These are phyloP conservation scores for Hypomyces rosellus DNA, from an alignment of 2,329 filamentous ascomycete genomes.

Conservation along the genomic window DNA sequence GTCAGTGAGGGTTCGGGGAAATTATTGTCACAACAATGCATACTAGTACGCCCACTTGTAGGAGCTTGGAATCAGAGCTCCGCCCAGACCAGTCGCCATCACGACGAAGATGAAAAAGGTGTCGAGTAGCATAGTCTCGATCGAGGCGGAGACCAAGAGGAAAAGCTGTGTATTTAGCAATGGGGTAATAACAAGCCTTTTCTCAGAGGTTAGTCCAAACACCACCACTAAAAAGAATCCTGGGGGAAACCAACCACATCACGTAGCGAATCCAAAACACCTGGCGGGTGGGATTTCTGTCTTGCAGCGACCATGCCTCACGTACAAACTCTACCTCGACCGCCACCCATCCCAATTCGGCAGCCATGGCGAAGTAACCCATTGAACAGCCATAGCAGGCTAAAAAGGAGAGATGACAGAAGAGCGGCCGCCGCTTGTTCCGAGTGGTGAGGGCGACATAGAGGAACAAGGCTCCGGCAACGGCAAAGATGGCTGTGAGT, in stretches of 20 bases:
- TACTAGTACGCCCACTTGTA: slow-evolving; percentile 1
- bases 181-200: slow-evolving; percentile 48
- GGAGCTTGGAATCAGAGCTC: slow-evolving; percentile 34
- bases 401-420: not conserved
- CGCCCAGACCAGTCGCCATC: slow-evolving; percentile 38
- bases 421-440: not conserved
- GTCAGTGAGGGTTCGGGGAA: not conserved
- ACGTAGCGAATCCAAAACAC: slow-evolving; percentile 51
- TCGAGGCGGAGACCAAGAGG: slow-evolving; percentile 50
- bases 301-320: slow-evolving; percentile 11
- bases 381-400: slow-evolving; percentile 34
- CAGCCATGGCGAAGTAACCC: slow-evolving; percentile 46
- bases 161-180: slow-evolving; percentile 57
- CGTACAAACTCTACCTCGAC: slow-evolving; percentile 48
- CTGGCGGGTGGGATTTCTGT: slow-evolving; percentile 42
- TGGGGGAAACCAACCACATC: too few species aligned
- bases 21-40: not conserved
- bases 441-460: not conserved
- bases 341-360: slow-evolving; percentile 41
- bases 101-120: slow-evolving; percentile 44
- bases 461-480: not conserved
- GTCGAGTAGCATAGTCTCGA: slow-evolving; percentile 46
- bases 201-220: not conserved
- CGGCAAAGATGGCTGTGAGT: not conserved
- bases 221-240: too few species aligned